Evolutionary conservation across 345 rosid genomes (phyloP), one percentile per base, ranked within the genome.

Genomic region (Orychophragmus violaceus): DNA sequence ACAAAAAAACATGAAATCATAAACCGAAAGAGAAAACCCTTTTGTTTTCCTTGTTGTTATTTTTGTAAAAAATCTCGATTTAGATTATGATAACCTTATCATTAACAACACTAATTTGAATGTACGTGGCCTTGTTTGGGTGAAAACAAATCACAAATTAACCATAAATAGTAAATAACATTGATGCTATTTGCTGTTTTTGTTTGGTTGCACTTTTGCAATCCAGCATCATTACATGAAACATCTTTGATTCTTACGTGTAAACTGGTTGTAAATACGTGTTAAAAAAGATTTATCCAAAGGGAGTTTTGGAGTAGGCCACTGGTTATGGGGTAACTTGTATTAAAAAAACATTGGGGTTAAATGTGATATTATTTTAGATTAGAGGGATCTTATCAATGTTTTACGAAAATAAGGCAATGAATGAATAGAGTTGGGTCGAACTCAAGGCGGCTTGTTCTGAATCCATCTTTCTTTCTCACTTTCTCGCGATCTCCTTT

Each of bases 391-490:
- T 44, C 37, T 54, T 3, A 8, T 21, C n/a, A 18, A 5, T 29
- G 30, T 14, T 30, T 14, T 0, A 57, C 48, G n/a, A 45, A 30
- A 45, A 23, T 1, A 29, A 67, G 56, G 30, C 17, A 66, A 21
- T 42, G 44, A 45, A 30, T 45, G 4, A 21, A 18, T 6, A 49
- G 8, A n/a, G 11, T 9, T 39, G 35, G 1, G 10, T 39, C 19
- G 67, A 69, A 51, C 68, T 48, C 49, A 3, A 17, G 36, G 58
- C 65, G 57, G 22, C 58, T 28, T 21, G 44, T 4, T 11, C 62
- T 14, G 33, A 6, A 51, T n/a, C 21, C 12, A 32, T 12, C 9
- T 25, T 19, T 53, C 22, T 16, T 49, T n/a, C n/a, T n/a, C n/a
- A n/a, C n/a, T n/a, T n/a, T 39, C 45, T 39, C 19, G 11, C 16